A percentile compares a stretch with the other conserved stretches of the same genome.
phyloP scores from a whole-genome alignment of 306 rosid genomes.

The Dalbergia oliveri region DNA sequence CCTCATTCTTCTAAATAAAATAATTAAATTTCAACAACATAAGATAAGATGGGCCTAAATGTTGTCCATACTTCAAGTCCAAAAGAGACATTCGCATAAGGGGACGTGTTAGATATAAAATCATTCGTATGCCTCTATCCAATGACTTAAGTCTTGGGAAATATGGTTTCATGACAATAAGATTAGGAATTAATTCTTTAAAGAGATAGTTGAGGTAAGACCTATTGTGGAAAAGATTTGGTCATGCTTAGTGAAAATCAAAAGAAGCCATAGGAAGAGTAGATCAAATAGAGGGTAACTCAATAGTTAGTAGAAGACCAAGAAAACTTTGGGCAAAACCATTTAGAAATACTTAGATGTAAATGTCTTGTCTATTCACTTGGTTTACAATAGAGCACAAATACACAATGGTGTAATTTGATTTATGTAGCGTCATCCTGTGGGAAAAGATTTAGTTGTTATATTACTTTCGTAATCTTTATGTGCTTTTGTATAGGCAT shows the following conservation, averaged over 20 bases:
- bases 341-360: background rate
- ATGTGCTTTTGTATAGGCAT: background rate
- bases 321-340: background rate
- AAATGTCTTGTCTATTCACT: background rate
- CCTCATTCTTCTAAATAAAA: too few species aligned
- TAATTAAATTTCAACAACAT: too few species aligned
- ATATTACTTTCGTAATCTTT: constrained; percentile 14
- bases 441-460: background rate
- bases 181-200: background rate
- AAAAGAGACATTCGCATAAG: too few species aligned
- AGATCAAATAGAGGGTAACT: background rate
- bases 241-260: background rate
- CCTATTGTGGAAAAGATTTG: background rate
- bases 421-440: background rate
- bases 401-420: background rate
- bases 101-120: too few species aligned
- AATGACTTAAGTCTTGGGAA: too few species aligned
- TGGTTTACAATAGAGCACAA: background rate
- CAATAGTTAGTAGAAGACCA: background rate
- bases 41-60: too few species aligned
- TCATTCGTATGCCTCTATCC: too few species aligned
- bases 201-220: background rate
- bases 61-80: too few species aligned
- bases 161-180: background rate
- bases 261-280: background rate